Evolutionary conservation across 306 rosid genomes (phyloP).

Genomic region (Ochetophila trinervis): DNA sequence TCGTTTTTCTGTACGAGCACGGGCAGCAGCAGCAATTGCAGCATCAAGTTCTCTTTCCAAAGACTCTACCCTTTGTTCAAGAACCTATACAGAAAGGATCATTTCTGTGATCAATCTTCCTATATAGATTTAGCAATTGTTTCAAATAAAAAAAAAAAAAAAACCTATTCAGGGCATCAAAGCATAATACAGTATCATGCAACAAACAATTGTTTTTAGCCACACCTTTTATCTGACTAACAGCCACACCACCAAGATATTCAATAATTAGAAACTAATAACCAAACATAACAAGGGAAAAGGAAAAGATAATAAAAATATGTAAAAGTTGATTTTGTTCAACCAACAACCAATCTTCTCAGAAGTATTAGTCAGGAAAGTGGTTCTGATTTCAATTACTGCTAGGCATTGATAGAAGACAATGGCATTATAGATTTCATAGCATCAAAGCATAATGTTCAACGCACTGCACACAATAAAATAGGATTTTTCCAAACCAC

Average conservation of each 20-base stretch:
- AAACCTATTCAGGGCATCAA: not conserved
- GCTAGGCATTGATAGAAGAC: not conserved
- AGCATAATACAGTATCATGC: not conserved
- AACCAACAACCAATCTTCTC: no score
- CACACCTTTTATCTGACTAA: not conserved
- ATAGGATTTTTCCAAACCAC: not conserved
- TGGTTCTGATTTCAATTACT: not conserved
- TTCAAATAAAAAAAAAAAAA: not conserved
- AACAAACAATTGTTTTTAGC: not conserved
- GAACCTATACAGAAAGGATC: conserved; percentile 40
- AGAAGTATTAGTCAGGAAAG: no score
- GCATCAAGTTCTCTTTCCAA: conserved; percentile 92
- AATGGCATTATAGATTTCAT: not conserved
- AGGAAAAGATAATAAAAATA: no score
- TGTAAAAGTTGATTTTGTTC: no score
- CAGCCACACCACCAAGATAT: no score
- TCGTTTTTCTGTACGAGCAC: conserved; percentile 84
- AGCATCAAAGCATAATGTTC: not conserved
- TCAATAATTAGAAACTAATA: no score
- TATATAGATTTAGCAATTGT: not conserved
- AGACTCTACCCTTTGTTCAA: conserved; percentile 77
- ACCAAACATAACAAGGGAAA: no score
- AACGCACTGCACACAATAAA: not conserved
- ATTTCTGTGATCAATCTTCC: not conserved
- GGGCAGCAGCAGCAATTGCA: conserved; percentile 84